Conservation (phyloP, 1,139 yeast species). For the Ogataea hybrid region DNA sequence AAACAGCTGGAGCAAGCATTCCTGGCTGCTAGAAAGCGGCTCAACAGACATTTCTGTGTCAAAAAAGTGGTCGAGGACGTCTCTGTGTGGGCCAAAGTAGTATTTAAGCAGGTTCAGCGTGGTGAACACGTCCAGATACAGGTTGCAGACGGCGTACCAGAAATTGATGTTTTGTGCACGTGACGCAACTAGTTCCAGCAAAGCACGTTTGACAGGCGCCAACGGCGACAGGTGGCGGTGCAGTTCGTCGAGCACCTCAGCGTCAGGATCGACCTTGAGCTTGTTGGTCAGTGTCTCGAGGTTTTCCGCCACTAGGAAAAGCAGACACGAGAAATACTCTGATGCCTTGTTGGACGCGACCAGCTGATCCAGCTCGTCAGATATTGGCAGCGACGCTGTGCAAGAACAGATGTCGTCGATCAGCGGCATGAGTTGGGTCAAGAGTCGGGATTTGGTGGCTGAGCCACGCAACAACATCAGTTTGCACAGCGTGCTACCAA, state of each 20-base stretch:
- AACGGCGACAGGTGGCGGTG: conserved; percentile 11
- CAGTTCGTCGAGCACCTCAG: conserved; percentile 12
- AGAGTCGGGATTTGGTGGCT: conserved; percentile 4
- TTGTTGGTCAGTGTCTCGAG: conserved; percentile 13
- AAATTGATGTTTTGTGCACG: conserved; percentile 3
- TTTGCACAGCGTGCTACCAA: conserved; percentile 7
- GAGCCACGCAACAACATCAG: conserved; percentile 8
- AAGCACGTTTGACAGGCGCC: conserved; percentile 9
- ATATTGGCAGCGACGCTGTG: background rate
- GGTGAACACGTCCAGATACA: conserved; percentile 17
- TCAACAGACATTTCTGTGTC: conserved; percentile 12
- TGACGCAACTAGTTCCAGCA: conserved; percentile 4
- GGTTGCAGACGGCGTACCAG: conserved; percentile 10
- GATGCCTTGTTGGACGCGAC: conserved; percentile 4
- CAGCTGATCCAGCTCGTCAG: background rate
- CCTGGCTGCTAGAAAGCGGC: conserved; percentile 12
- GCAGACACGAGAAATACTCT: conserved; percentile 7
- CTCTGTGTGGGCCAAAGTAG: conserved; percentile 15
- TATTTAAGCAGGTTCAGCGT: conserved; percentile 17
- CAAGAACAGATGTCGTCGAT: conserved; percentile 11
- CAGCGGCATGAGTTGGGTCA: conserved; percentile 2
- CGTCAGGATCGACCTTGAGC: conserved; percentile 13
- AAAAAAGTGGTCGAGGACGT: conserved; percentile 11
- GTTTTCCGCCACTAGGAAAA: conserved; percentile 14
- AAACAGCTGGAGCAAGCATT: conserved; percentile 25